Percentiles rank a stretch among this genome's conserved stretches.
These are phyloP conservation scores for Ganoderma leucocontextum DNA, from an alignment of 1,284 basidiomycete genomes.

Conservation along the genomic window DNA sequence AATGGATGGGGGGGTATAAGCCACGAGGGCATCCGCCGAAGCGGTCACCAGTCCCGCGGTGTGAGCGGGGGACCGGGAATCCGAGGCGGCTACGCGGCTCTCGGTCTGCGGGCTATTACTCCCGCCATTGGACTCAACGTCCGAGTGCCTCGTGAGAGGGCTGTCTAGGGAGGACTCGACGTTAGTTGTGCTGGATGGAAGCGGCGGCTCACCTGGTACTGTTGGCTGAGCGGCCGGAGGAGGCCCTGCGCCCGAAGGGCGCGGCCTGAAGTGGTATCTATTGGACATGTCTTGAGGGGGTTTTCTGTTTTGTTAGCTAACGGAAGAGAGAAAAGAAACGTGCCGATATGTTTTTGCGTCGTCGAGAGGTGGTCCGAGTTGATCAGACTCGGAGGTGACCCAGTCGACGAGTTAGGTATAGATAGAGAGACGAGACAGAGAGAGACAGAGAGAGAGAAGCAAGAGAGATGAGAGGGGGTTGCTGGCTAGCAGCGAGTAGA, in stretches of 20 bases:
- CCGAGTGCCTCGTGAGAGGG: neutral
- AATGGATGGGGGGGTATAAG: neutral
- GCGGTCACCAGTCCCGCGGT: neutral
- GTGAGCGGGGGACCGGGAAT: neutral
- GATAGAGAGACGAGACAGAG: neutral
- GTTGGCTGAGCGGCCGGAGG: neutral
- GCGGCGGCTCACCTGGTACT: neutral
- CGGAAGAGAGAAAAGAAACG: neutral
- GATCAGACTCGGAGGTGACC: conserved; percentile 17
- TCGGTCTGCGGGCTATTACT: neutral
- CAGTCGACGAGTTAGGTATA: neutral
- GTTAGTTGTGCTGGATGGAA: neutral
- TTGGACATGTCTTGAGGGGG: neutral
- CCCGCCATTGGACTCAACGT: neutral
- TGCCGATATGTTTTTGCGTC: neutral
- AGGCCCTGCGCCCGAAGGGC: neutral
- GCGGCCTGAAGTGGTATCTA: neutral
- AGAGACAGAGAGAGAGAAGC: neutral
- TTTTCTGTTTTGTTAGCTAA: neutral
- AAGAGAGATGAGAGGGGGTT: neutral
- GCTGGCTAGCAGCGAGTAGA: neutral
- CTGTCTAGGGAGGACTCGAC: neutral
- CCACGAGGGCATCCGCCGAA: neutral
- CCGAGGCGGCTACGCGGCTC: conserved; percentile 7
- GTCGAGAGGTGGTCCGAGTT: conserved; percentile 13